phyloP scores from a whole-genome alignment of 352 stramenopile genomes.

The Phytophthora citricola region DNA sequence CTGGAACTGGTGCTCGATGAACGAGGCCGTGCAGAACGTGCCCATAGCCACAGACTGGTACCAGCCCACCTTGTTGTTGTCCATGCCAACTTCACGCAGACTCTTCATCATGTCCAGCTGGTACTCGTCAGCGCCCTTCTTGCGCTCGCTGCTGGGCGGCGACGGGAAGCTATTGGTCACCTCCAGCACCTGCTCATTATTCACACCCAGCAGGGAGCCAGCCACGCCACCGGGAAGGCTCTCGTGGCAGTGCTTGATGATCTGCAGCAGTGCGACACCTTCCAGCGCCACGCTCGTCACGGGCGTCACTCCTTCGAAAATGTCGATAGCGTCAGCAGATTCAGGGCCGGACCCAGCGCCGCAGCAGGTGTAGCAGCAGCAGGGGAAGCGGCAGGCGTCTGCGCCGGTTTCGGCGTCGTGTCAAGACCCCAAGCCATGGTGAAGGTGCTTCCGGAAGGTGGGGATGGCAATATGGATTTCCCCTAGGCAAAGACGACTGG shows the following conservation, averaged over 20 bases:
- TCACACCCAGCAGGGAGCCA: conserved; percentile 96
- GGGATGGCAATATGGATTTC: conserved; percentile 26
- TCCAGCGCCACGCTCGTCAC: conserved; percentile 80
- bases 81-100: conserved; percentile 97
- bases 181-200: conserved; percentile 92
- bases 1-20: conserved; percentile 96
- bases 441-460: conserved; percentile 26
- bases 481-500: conserved; percentile 50
- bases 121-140: conserved; percentile 93
- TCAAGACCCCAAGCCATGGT: conserved; percentile 74
- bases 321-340: conserved; percentile 59
- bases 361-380: conserved; percentile 5
- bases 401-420: conserved; percentile 37
- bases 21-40: conserved; percentile 94
- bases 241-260: conserved; percentile 99
- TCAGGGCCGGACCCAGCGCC: conserved; percentile 32
- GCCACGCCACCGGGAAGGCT: conserved; percentile 93
- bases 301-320: conserved; percentile 75
- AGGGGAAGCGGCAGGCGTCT: conserved; percentile 23
- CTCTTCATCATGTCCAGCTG: conserved; percentile 99
- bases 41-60: conserved; percentile 98
- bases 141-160: conserved; percentile 81
- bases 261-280: conserved; percentile 90
- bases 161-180: conserved; percentile 98
- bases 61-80: conserved; percentile 99